Percentiles rank a stretch among this genome's conserved stretches.
Evolutionary conservation across 225 moss, liverwort and hornwort genomes (phyloP).

Genomic region (Anthoceros angustus): DNA sequence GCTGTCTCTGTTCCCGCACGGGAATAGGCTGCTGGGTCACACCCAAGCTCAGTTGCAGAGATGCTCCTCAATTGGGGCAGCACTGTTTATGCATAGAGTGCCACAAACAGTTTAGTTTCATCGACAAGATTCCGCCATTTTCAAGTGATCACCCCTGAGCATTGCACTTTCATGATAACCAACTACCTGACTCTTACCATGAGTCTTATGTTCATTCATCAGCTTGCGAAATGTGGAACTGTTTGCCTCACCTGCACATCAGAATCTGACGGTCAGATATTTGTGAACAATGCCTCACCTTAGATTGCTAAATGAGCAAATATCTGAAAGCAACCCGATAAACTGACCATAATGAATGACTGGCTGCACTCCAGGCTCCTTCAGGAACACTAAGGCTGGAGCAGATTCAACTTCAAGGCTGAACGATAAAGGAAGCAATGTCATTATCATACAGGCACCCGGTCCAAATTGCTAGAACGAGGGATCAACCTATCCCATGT

Average conservation of each 20-base stretch:
- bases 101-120: no score
- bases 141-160: no score
- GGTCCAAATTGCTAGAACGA: background rate
- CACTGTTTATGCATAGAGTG: constrained; percentile 17
- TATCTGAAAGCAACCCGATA: background rate
- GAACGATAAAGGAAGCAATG: background rate
- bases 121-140: no score
- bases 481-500: background rate
- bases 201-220: constrained; percentile 44
- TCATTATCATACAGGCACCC: background rate
- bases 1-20: constrained; percentile 27
- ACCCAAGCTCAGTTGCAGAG: constrained; percentile 39
- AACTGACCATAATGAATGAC: constrained; percentile 33
- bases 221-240: constrained; percentile 20
- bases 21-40: constrained; percentile 40
- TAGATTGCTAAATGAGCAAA: background rate
- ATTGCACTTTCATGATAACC: background rate
- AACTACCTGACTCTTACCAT: constrained; percentile 18
- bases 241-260: constrained; percentile 20
- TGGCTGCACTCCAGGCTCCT: constrained; percentile 62
- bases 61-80: constrained; percentile 54
- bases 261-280: background rate
- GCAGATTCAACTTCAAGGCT: constrained; percentile 44
- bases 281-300: background rate
- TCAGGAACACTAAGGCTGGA: constrained; percentile 53